Evolutionary conservation across 108 stramenopile genomes (phyloP).

Genomic region (Nannochloropsis salina): DNA sequence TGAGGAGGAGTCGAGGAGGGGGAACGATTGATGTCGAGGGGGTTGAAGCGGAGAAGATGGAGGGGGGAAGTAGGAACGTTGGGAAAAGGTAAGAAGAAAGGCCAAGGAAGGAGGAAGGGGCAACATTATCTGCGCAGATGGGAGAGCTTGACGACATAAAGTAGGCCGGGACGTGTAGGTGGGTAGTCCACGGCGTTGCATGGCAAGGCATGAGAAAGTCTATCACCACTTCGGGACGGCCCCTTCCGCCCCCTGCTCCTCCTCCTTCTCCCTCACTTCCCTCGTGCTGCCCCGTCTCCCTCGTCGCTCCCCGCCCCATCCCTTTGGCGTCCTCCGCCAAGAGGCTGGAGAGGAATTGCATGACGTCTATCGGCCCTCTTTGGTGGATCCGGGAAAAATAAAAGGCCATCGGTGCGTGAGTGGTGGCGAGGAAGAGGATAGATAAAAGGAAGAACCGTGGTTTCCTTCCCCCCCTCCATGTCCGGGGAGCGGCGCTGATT

Average conservation of each 20-base stretch:
- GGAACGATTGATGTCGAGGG: too few relatives aligned
- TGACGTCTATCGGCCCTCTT: background rate
- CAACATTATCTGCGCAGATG: too few relatives aligned
- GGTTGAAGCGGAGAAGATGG: background rate
- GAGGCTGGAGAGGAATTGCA: background rate
- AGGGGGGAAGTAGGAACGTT: background rate
- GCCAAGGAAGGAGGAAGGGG: too few relatives aligned
- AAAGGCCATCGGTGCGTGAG: background rate
- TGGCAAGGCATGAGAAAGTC: conserved; percentile 10
- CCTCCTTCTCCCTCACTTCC: background rate
- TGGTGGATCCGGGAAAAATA: conserved; percentile 3
- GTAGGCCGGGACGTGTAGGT: background rate
- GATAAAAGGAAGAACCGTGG: background rate
- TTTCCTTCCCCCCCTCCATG: background rate
- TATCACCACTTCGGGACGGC: background rate
- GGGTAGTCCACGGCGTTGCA: background rate
- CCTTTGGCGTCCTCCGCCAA: background rate
- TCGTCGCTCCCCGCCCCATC: background rate
- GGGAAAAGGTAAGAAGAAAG: background rate
- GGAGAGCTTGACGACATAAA: background rate
- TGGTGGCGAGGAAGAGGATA: background rate
- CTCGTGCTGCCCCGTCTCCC: background rate
- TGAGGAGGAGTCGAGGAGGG: background rate
- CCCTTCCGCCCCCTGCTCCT: background rate
- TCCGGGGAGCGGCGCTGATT: background rate